Conservation (phyloP, 2,329 filamentous ascomycete species). For the Hypoxylon sp. region DNA sequence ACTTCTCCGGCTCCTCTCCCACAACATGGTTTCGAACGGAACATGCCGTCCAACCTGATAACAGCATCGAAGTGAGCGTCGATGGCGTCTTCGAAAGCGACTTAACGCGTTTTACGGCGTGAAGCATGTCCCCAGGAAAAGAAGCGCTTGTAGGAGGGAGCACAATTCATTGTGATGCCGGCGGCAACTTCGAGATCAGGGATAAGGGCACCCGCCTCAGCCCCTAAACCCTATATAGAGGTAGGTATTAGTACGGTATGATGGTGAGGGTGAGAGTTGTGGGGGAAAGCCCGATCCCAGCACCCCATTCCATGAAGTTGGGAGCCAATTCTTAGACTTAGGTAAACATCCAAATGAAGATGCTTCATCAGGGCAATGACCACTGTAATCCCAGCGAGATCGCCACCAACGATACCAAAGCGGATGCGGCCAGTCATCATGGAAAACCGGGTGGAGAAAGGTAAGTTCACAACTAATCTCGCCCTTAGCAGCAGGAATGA, state of each 20-base stretch:
- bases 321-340: conserved; percentile 30
- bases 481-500: background rate
- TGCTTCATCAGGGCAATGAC: conserved; percentile 16
- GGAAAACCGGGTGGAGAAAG: background rate
- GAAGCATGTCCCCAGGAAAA: conserved; percentile 6
- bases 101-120: conserved; percentile 9
- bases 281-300: conserved; percentile 10
- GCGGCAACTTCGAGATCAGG: conserved; percentile 8
- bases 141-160: conserved; percentile 15
- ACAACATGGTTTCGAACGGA: conserved; percentile 35
- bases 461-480: background rate
- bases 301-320: conserved; percentile 23
- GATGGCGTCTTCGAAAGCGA: conserved; percentile 37
- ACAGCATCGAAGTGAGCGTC: conserved; percentile 35
- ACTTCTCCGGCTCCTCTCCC: background rate
- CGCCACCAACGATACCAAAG: too few relatives aligned
- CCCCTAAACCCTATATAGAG: conserved; percentile 22
- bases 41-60: conserved; percentile 43
- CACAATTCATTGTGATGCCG: conserved; percentile 8
- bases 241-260: conserved; percentile 3
- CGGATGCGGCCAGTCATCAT: conserved; percentile 7
- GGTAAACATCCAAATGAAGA: too few relatives aligned
- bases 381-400: conserved; percentile 18
- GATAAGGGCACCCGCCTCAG: conserved; percentile 9
- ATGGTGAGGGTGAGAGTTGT: background rate